These are phyloP conservation scores for Ascochyta viciae-villosae DNA, from an alignment of 2,329 filamentous ascomycete species.

Conservation along the genomic window DNA sequence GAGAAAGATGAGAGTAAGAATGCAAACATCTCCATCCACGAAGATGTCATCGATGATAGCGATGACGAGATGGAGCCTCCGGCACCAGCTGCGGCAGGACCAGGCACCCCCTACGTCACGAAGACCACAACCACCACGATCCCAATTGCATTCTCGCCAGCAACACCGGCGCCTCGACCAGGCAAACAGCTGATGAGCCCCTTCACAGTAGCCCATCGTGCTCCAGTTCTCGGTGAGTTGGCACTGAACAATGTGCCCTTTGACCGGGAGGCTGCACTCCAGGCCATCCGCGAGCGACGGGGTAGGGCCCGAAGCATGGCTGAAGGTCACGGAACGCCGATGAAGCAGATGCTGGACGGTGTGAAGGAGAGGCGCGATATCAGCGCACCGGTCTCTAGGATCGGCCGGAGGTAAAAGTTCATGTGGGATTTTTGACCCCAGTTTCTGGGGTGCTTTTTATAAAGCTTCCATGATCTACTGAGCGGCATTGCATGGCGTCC, in stretches of 20 bases:
- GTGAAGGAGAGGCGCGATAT: slow-evolving; percentile 55
- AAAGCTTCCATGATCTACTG: slow-evolving; percentile 26
- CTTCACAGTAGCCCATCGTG: slow-evolving; percentile 47
- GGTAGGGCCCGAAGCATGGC: slow-evolving; percentile 74
- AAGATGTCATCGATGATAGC: slow-evolving; percentile 42
- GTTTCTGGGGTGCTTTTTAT: background rate
- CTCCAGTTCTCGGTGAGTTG: slow-evolving; percentile 43
- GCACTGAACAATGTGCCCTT: slow-evolving; percentile 47
- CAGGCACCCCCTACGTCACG: slow-evolving; percentile 42
- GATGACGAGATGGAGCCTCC: slow-evolving; percentile 37
- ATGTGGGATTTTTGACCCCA: slow-evolving; percentile 1
- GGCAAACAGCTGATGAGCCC: slow-evolving; percentile 38
- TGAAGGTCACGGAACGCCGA: slow-evolving; percentile 67
- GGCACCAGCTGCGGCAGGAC: slow-evolving; percentile 33
- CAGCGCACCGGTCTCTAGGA: slow-evolving; percentile 52
- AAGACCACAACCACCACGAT: slow-evolving; percentile 57
- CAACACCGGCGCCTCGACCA: slow-evolving; percentile 42
- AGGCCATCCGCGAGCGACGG: slow-evolving; percentile 75
- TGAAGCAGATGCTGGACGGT: slow-evolving; percentile 64
- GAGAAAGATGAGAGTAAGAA: slow-evolving; percentile 22
- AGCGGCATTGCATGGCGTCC: slow-evolving; percentile 47
- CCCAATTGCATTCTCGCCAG: slow-evolving; percentile 55
- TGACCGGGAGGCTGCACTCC: slow-evolving; percentile 74
- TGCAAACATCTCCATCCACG: slow-evolving; percentile 37
- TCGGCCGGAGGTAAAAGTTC: slow-evolving; percentile 29